Conservation (phyloP, 1,284 basidiomycete genomes). For the Moesziomyces globuligerus region DNA sequence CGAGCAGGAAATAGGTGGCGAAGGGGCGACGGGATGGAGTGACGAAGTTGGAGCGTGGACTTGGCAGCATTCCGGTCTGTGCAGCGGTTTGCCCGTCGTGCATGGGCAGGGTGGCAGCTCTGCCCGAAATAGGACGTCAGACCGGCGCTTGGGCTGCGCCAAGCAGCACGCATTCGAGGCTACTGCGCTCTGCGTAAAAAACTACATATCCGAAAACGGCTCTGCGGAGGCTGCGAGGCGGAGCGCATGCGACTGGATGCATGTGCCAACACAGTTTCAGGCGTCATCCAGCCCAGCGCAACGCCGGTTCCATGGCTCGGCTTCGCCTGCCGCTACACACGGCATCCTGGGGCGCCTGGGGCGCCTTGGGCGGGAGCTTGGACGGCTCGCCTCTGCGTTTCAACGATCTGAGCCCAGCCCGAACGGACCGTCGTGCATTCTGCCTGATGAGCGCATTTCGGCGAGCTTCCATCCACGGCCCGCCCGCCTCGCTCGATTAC, state of each 20-base stretch:
- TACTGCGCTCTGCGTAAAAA: background rate
- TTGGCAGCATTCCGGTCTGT: background rate
- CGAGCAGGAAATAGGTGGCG: too few relatives aligned
- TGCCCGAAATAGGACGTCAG: background rate
- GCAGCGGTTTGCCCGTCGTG: background rate
- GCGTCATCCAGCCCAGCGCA: too few relatives aligned
- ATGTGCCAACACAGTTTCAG: background rate
- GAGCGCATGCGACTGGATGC: too few relatives aligned
- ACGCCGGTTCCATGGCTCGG: background rate
- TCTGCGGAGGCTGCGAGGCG: background rate
- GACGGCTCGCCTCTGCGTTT: background rate
- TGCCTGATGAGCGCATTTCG: conserved; percentile 1
- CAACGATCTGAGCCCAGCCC: background rate
- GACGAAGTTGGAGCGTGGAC: background rate
- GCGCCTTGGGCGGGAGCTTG: background rate
- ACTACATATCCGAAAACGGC: background rate
- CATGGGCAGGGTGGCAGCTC: background rate
- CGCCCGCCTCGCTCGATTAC: background rate
- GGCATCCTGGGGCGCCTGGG: background rate
- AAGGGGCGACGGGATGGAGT: background rate
- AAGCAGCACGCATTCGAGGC: too few relatives aligned
- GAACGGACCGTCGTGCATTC: background rate
- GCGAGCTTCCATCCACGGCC: background rate
- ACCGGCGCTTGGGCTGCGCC: too few relatives aligned
- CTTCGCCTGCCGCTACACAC: too few relatives aligned